Percentiles rank a stretch among this genome's conserved stretches.
Conservation (phyloP, 1,284 basidiomycete species). For the Laetiporus sulphureus region DNA sequence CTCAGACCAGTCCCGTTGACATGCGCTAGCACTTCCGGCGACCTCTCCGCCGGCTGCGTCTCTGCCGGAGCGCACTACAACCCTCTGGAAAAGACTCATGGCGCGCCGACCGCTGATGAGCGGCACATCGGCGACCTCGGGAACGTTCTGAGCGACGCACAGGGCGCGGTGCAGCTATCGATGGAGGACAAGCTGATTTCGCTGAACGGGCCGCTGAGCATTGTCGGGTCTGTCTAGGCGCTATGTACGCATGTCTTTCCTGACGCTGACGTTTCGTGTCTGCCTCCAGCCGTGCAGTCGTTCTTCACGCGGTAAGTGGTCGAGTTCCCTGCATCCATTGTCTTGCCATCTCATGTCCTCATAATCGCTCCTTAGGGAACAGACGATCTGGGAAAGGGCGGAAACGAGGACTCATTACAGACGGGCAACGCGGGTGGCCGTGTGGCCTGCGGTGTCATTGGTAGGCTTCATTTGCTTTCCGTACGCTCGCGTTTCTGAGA, state of each 20-base stretch:
- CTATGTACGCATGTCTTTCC: background rate
- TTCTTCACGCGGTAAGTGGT: conserved; percentile 53
- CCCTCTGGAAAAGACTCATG: conserved; percentile 60
- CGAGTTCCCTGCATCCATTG: background rate
- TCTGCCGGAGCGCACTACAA: conserved; percentile 77
- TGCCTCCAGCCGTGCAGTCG: conserved; percentile 41
- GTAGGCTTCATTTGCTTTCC: too few species aligned
- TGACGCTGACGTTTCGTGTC: background rate
- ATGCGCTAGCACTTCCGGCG: conserved; percentile 52
- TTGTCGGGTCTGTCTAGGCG: conserved; percentile 51
- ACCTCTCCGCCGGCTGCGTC: conserved; percentile 60
- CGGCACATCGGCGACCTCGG: conserved; percentile 79
- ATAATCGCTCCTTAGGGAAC: conserved; percentile 38
- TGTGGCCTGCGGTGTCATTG: conserved; percentile 72
- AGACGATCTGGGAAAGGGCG: conserved; percentile 72
- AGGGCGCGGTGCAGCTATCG: conserved; percentile 52
- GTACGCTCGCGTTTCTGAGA: too few species aligned
- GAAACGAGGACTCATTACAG: conserved; percentile 58
- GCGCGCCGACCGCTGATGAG: conserved; percentile 47
- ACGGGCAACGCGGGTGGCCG: conserved; percentile 72
- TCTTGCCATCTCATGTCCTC: conserved; percentile 2
- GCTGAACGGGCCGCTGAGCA: conserved; percentile 63
- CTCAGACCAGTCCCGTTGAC: too few species aligned
- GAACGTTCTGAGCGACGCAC: conserved; percentile 58
- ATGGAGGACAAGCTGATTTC: conserved; percentile 59